These are phyloP conservation scores for Neurospora sp. DNA, from an alignment of 495 filamentous ascomycete genomes.

Conservation along the genomic window DNA sequence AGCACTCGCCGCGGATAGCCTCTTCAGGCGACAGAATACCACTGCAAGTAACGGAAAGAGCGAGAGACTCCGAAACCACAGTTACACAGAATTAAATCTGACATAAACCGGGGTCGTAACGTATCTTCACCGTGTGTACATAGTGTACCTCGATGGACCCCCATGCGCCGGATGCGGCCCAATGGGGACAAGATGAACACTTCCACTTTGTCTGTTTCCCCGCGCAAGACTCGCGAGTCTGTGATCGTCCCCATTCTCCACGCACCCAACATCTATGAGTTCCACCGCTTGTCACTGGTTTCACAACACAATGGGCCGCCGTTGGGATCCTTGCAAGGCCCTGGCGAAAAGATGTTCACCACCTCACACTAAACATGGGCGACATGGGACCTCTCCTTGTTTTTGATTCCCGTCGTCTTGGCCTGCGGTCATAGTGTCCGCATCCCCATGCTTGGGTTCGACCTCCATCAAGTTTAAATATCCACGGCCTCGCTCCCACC, in stretches of 20 bases:
- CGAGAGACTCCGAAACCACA: background rate
- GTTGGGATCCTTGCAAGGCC: background rate
- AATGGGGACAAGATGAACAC: background rate
- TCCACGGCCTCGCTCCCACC: background rate
- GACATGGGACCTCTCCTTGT: background rate
- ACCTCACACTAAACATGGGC: background rate
- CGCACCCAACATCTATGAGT: background rate
- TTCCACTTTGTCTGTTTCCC: background rate
- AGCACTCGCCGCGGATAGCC: background rate
- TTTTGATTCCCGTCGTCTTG: background rate
- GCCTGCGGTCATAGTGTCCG: background rate
- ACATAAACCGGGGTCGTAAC: background rate
- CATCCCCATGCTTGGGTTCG: background rate
- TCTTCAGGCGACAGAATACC: background rate
- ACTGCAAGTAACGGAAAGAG: background rate
- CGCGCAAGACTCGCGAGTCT: background rate
- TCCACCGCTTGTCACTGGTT: background rate
- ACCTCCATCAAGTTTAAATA: background rate
- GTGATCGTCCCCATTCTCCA: background rate
- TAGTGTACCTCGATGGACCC: background rate
- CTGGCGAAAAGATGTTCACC: background rate
- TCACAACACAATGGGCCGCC: background rate
- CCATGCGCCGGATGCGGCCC: background rate
- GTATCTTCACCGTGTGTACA: background rate
- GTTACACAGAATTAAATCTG: no score